Conservation (phyloP, 306 rosid species). For the Urtica urens region DNA sequence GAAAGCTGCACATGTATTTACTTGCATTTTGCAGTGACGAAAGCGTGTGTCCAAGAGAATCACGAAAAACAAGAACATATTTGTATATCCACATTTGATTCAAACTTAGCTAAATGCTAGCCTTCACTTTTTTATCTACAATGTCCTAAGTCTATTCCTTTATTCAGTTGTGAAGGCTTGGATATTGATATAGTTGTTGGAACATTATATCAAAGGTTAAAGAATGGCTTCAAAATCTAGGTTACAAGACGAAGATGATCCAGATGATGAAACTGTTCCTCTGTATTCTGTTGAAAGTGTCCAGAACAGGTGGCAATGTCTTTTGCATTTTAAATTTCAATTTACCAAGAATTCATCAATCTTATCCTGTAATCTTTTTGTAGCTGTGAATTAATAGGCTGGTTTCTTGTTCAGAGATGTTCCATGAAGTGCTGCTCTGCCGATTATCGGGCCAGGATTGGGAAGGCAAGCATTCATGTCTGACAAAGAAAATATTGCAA, state of each 20-base stretch:
- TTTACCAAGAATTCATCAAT: constrained; percentile 8
- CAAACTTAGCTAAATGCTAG: no score
- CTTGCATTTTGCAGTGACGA: constrained; percentile 87
- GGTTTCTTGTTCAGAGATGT: constrained; percentile 72
- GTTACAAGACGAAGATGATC: constrained; percentile 79
- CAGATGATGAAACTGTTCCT: constrained; percentile 59
- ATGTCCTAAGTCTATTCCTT: constrained; percentile 19
- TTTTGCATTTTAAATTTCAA: constrained; percentile 1
- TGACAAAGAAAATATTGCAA: constrained; percentile 81
- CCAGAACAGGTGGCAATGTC: constrained; percentile 47
- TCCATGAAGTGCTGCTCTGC: constrained; percentile 95
- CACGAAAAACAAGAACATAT: constrained; percentile 98
- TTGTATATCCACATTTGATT: constrained; percentile 5
- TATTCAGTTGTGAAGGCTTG: constrained; percentile 33
- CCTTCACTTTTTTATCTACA: neutral
- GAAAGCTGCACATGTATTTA: constrained; percentile 88
- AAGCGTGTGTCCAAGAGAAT: constrained; percentile 76
- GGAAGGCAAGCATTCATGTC: constrained; percentile 88
- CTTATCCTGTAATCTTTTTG: constrained; percentile 10
- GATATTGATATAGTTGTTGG: constrained; percentile 61
- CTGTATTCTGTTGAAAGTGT: constrained; percentile 62
- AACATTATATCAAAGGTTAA: constrained; percentile 90
- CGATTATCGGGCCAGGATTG: constrained; percentile 84
- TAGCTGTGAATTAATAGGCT: constrained; percentile 10
- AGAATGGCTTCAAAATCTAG: constrained; percentile 99